phyloP scores from a whole-genome alignment of 257 asterid species.

The Solanum habrochaites region DNA sequence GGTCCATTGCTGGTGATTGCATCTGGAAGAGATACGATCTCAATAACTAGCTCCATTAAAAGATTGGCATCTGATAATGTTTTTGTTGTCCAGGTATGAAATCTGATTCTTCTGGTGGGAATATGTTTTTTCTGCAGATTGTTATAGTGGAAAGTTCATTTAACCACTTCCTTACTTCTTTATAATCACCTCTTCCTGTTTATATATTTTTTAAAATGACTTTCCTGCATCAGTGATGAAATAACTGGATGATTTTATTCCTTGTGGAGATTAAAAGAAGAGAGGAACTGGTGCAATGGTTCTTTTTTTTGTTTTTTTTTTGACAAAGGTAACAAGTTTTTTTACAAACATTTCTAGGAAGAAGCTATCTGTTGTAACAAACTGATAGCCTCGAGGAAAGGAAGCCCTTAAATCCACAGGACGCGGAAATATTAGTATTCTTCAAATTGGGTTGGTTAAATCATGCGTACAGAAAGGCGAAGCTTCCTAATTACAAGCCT shows the following conservation, averaged over 20 bases:
- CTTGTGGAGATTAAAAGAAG: neutral
- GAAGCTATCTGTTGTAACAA: neutral
- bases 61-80: constrained; percentile 84
- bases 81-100: constrained; percentile 86
- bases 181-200: neutral
- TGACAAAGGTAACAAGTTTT: no score
- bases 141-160: neutral
- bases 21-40: constrained; percentile 94
- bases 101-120: neutral
- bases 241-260: neutral
- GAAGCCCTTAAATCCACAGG: neutral
- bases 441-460: neutral
- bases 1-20: constrained; percentile 98
- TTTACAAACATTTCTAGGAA: neutral
- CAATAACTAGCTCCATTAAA: constrained; percentile 83
- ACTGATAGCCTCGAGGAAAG: neutral
- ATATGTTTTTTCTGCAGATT: neutral
- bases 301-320: no score
- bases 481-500: neutral
- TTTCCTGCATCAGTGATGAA: neutral
- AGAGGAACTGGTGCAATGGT: neutral
- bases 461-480: neutral
- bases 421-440: neutral
- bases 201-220: neutral
- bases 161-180: neutral